Percentiles rank a stretch among this genome's conserved stretches.
Evolutionary conservation across 140 eudicot genomes (phyloP).

Genomic region (Bidens hawaiensis): DNA sequence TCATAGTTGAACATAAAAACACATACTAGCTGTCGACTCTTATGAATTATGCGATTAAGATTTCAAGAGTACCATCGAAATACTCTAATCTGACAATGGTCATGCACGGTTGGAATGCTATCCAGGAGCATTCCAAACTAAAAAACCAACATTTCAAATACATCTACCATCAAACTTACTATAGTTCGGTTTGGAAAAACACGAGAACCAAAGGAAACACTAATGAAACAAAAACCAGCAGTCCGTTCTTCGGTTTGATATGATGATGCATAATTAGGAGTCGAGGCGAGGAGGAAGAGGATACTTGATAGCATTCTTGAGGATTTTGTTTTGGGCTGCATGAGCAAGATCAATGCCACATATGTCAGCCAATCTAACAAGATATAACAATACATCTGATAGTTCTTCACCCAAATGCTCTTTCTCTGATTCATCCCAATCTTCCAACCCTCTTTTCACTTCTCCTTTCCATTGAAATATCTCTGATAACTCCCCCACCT

Average conservation of each 20-base stretch:
- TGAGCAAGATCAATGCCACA: conserved; percentile 60
- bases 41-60: too few species aligned
- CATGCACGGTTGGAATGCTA: neutral
- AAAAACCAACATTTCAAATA: neutral
- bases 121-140: neutral
- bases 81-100: neutral
- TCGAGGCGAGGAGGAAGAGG: conserved; percentile 25
- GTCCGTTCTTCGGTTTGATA: neutral
- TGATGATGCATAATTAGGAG: neutral
- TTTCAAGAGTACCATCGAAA: neutral
- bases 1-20: too few species aligned
- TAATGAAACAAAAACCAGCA: neutral
- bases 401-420: conserved; percentile 75
- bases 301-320: conserved; percentile 50
- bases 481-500: conserved; percentile 66
- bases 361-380: conserved; percentile 53
- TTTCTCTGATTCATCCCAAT: conserved; percentile 68
- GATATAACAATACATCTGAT: conserved; percentile 68
- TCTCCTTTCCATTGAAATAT: conserved; percentile 77
- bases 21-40: too few species aligned
- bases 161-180: neutral
- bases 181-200: neutral
- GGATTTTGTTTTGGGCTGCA: conserved; percentile 44
- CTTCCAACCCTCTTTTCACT: conserved; percentile 60
- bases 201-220: neutral